Evolutionary conservation across 2,329 filamentous ascomycete species (phyloP).

Genomic region (Ascocoryne sarcoides): DNA sequence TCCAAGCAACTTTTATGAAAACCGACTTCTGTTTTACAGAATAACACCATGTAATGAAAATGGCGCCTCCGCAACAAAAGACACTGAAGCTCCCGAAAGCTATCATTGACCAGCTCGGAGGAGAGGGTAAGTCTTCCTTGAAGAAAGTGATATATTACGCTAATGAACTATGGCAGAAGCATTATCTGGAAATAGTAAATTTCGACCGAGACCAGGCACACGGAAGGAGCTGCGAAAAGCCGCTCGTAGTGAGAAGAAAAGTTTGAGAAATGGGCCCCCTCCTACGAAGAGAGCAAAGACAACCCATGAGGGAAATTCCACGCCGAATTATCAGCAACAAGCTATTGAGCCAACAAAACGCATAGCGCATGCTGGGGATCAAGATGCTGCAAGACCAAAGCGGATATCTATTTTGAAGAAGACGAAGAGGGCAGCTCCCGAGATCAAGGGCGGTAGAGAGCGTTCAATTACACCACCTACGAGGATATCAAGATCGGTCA

Average conservation of each 20-base stretch:
- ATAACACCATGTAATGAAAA: slow-evolving; percentile 4
- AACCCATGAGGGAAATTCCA: slow-evolving; percentile 8
- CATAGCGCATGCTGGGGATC: slow-evolving; percentile 2
- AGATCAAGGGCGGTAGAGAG: not conserved
- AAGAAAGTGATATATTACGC: slow-evolving; percentile 2
- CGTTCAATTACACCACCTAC: slow-evolving; percentile 13
- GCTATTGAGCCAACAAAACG: not conserved
- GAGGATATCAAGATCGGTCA: slow-evolving; percentile 32
- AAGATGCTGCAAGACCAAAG: slow-evolving; percentile 16
- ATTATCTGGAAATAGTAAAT: slow-evolving; percentile 15
- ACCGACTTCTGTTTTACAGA: not conserved
- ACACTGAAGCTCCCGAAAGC: slow-evolving; percentile 35
- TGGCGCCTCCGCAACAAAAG: slow-evolving; percentile 26
- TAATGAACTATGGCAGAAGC: slow-evolving; percentile 12
- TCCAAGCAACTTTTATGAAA: slow-evolving; percentile 1
- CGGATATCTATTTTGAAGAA: slow-evolving; percentile 25
- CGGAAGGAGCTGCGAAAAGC: slow-evolving; percentile 29
- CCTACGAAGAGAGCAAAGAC: slow-evolving; percentile 21
- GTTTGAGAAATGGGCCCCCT: slow-evolving; percentile 18
- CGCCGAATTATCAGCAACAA: slow-evolving; percentile 2
- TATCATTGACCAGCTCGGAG: slow-evolving; percentile 37
- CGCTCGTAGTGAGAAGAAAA: slow-evolving; percentile 25
- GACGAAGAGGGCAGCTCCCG: slow-evolving; percentile 17
- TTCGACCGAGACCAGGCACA: slow-evolving; percentile 10
- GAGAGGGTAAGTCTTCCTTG: slow-evolving; percentile 20